phyloP scores from a whole-genome alignment of 1,284 basidiomycete species.

The Dichomitus squalens region DNA sequence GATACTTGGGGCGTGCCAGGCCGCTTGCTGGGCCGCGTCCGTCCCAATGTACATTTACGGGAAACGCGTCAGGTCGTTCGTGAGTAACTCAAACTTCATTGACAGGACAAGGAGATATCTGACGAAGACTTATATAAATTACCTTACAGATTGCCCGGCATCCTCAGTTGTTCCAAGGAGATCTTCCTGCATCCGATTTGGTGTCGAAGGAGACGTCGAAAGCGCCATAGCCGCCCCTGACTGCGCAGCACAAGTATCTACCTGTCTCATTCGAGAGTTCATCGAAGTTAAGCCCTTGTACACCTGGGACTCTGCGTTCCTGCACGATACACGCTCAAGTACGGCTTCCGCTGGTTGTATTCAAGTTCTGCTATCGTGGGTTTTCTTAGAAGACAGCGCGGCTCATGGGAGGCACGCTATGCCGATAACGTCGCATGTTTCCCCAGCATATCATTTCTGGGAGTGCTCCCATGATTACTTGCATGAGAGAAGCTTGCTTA shows the following conservation, averaged over 20 bases:
- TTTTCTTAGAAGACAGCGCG: not conserved
- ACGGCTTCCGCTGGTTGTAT: no score
- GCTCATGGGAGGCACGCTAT: not conserved
- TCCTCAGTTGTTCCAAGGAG: constrained; percentile 12
- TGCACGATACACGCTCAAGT: no score
- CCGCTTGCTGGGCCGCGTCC: constrained; percentile 40
- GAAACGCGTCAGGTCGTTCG: constrained; percentile 43
- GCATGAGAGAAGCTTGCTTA: not conserved
- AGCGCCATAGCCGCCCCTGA: not conserved
- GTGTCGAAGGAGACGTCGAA: not conserved
- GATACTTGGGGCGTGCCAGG: constrained; percentile 42
- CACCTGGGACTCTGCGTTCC: no score
- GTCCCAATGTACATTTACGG: constrained; percentile 46
- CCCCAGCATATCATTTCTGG: not conserved
- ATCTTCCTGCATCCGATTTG: not conserved
- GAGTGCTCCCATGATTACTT: not conserved
- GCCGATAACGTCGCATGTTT: not conserved
- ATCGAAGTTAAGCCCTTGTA: no score
- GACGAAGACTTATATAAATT: not conserved
- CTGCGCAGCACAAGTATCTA: not conserved
- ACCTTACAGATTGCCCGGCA: constrained; percentile 15
- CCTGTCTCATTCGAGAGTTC: not conserved
- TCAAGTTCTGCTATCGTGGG: no score
- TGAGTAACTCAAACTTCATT: constrained; percentile 27
- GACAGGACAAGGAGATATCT: no score